A percentile compares a stretch with the other conserved stretches of the same genome.
Evolutionary conservation across 805 yeast species (phyloP).

Genomic region (Wickerhamia fluorescens): DNA sequence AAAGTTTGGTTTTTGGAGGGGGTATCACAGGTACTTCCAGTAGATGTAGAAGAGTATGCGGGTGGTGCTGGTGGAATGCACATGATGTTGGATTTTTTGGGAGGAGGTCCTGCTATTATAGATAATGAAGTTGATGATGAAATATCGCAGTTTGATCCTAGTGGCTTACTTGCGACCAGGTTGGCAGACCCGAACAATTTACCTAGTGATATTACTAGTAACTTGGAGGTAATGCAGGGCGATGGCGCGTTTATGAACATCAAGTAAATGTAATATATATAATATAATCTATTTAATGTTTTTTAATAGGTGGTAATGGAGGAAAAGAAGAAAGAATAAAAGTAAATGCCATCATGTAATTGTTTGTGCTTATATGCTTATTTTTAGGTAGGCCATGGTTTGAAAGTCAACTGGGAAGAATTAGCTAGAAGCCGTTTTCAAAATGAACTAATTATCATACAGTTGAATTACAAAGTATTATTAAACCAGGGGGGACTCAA

Average conservation of each 20-base stretch:
- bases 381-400: too few relatives aligned
- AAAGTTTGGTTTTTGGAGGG: conserved; percentile 94
- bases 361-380: too few relatives aligned
- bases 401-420: too few relatives aligned
- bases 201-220: conserved; percentile 49
- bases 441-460: too few relatives aligned
- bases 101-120: conserved; percentile 50
- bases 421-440: too few relatives aligned
- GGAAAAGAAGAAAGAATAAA: too few relatives aligned
- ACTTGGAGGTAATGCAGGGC: conserved; percentile 45
- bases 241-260: conserved; percentile 35
- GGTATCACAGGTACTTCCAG: conserved; percentile 80
- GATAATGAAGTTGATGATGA: conserved; percentile 34
- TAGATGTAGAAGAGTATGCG: conserved; percentile 83
- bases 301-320: too few relatives aligned
- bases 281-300: too few relatives aligned
- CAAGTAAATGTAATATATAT: too few relatives aligned
- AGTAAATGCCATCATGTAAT: too few relatives aligned
- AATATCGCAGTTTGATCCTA: conserved; percentile 36
- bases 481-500: too few relatives aligned
- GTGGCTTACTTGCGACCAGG: conserved; percentile 38
- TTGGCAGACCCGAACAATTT: conserved; percentile 48
- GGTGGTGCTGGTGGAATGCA: conserved; percentile 88
- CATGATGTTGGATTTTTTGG: conserved; percentile 83
- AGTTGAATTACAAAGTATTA: too few relatives aligned